Evolutionary conservation across 106 monocot species (phyloP).

Genomic region (Acorus calamus): DNA sequence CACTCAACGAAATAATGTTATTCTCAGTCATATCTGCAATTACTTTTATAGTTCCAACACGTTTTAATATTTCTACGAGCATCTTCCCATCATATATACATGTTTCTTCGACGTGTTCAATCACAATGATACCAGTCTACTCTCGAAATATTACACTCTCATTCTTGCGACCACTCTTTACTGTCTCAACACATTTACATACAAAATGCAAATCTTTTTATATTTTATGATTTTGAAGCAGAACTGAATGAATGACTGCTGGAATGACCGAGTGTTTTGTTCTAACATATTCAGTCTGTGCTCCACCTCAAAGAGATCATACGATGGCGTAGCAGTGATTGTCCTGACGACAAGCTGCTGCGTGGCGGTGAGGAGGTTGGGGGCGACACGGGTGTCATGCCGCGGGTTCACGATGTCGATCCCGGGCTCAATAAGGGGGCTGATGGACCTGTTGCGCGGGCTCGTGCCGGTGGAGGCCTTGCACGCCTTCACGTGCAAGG

Average conservation of each 20-base stretch:
- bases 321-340: neutral
- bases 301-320: too few relatives aligned
- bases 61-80: too few relatives aligned
- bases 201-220: too few relatives aligned
- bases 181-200: too few relatives aligned
- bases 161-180: too few relatives aligned
- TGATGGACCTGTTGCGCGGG: conserved; percentile 6
- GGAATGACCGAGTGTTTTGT: neutral
- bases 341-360: conserved; percentile 11
- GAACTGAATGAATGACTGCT: too few relatives aligned
- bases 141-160: too few relatives aligned
- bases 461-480: neutral
- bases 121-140: too few relatives aligned
- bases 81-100: too few relatives aligned
- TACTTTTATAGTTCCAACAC: too few relatives aligned
- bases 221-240: too few relatives aligned
- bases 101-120: too few relatives aligned
- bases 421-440: conserved; percentile 1
- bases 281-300: neutral
- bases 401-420: conserved; percentile 3
- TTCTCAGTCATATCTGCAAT: neutral
- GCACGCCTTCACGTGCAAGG: conserved; percentile 5
- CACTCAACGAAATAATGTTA: neutral
- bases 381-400: conserved; percentile 1
- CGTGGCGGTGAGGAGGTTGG: conserved; percentile 4